Evolutionary conservation across 208 protist species (phyloP), one percentile per base, ranked within the genome.

Genomic region (Histomonas meleagridis): DNA sequence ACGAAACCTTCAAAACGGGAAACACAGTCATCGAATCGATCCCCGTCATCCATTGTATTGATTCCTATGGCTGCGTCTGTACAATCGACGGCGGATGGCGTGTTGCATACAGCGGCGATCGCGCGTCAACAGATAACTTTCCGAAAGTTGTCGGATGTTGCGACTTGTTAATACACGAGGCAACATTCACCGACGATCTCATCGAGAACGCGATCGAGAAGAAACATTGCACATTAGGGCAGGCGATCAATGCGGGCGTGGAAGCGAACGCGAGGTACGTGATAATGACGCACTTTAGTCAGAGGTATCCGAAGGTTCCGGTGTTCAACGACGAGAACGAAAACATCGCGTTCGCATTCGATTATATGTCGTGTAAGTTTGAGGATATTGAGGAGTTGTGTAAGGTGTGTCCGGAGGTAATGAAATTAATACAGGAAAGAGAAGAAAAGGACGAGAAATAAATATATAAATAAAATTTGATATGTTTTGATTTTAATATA

Each of bases 251-350:
- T 55, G 55, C 46, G 38, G 38, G 40, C 4, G 55, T 55, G 51
- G 0, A 32, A 12, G 23, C 7, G 0, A 48, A 81, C 51, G 70
- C 70, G 1, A 81, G n/a, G 51, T 81, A 81, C 43, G 18, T 51
- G 48, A 43, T 81, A n/a, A n/a, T 81, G 28, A 81, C 70, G 10
- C 70, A 81, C 40, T 81, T 81, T 81, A 46, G n/a, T 5, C 70
- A 81, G n/a, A 48, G 70, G 51, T 81, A 81, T 51, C 70, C 70
- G 16, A 81, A 81, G n/a, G 3, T 81, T 3, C 70, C 70, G 48
- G 70, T 81, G 48, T 81, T 81, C n/a, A 10, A 3, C 16, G n/a
- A 48, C 0, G 70, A 43, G 21, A 32, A 3, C 51, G 70, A 51
- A 48, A 48, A 81, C n/a, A 35, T 81, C 0, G 70, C 70, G 10